Conservation (phyloP, 371 early-diverging fungal species). For the Ordospora pajunii region DNA sequence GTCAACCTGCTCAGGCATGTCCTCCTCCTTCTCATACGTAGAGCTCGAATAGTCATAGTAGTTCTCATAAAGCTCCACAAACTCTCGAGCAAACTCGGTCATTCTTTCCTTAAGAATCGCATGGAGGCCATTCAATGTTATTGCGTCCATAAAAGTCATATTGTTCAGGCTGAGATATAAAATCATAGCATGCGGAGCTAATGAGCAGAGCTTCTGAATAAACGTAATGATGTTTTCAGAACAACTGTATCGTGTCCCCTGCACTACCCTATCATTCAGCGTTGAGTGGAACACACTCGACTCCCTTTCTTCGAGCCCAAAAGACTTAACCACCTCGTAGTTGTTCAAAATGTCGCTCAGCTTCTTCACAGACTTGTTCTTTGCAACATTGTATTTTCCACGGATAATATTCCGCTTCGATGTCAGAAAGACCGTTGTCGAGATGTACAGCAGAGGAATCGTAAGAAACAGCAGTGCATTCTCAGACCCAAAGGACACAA, state of each 20-base stretch:
- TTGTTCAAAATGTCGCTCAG: slow-evolving; percentile 47
- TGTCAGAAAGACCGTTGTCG: slow-evolving; percentile 14
- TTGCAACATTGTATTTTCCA: slow-evolving; percentile 10
- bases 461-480: slow-evolving; percentile 19
- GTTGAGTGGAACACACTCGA: slow-evolving; percentile 12
- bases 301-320: slow-evolving; percentile 48
- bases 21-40: background rate
- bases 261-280: slow-evolving; percentile 4
- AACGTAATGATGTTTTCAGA: slow-evolving; percentile 5
- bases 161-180: background rate
- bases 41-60: background rate
- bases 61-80: background rate
- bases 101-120: background rate
- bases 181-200: slow-evolving; percentile 17
- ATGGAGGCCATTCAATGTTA: background rate
- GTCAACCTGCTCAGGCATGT: background rate
- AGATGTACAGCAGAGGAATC: slow-evolving; percentile 24
- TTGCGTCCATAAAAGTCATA: background rate
- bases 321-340: slow-evolving; percentile 51
- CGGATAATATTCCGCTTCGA: slow-evolving; percentile 39
- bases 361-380: slow-evolving; percentile 7
- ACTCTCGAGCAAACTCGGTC: background rate
- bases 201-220: background rate
- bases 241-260: background rate
- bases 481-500: background rate